These are phyloP conservation scores for Alternaria brassicae DNA, from an alignment of 2,329 filamentous ascomycete species.

Conservation along the genomic window DNA sequence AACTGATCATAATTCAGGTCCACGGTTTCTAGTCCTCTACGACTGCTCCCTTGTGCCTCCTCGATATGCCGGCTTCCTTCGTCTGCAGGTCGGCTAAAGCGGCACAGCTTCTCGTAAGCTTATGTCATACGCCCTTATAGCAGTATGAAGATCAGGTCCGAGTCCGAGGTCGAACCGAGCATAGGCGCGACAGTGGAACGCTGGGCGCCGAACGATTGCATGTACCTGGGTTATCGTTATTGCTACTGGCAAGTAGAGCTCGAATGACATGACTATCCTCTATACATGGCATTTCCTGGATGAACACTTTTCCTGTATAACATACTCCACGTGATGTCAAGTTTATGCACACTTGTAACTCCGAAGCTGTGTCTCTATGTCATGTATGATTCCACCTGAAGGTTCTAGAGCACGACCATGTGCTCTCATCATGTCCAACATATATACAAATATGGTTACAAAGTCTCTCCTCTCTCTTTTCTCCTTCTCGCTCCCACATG, in stretches of 20 bases:
- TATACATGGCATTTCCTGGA: background rate
- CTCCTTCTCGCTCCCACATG: background rate
- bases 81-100: background rate
- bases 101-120: conserved; percentile 7
- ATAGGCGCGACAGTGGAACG: conserved; percentile 7
- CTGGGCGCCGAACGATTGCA: conserved; percentile 8
- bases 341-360: background rate
- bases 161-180: conserved; percentile 1
- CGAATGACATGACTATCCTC: conserved; percentile 4
- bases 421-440: background rate
- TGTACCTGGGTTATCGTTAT: background rate
- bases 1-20: conserved; percentile 29
- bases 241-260: conserved; percentile 5
- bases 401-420: background rate
- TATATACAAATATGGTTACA: conserved; percentile 28
- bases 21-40: conserved; percentile 43
- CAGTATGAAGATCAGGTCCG: background rate
- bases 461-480: background rate
- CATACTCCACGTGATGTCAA: background rate
- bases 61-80: conserved; percentile 1
- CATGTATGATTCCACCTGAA: background rate
- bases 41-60: background rate
- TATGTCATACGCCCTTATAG: conserved; percentile 3
- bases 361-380: background rate
- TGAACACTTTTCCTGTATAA: background rate